Percentiles rank a stretch among this genome's conserved stretches.
Conservation (phyloP, 306 rosid species). For the Vigna mungo region DNA sequence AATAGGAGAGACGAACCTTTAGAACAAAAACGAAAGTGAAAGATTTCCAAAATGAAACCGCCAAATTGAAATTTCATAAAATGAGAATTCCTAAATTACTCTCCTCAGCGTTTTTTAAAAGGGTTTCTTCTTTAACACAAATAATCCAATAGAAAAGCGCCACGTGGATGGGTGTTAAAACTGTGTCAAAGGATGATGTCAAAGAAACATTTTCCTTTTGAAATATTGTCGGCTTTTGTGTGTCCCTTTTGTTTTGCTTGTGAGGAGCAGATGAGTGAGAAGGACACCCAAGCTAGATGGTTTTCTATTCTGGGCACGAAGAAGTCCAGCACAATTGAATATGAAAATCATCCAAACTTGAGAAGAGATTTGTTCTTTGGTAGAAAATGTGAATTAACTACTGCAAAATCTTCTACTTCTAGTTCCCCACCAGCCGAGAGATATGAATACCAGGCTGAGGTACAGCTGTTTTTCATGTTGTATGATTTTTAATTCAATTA, state of each 20-base stretch:
- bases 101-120: too few species aligned
- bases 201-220: too few species aligned
- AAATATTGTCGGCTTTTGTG: neutral
- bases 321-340: constrained; percentile 27
- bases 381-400: constrained; percentile 77
- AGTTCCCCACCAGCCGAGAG: constrained; percentile 64
- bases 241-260: neutral
- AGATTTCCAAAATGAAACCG: too few species aligned
- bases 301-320: constrained; percentile 60
- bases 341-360: constrained; percentile 41
- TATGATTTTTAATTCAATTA: neutral
- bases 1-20: too few species aligned
- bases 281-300: constrained; percentile 54
- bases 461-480: constrained; percentile 20
- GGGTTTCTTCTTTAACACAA: too few species aligned
- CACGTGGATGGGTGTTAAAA: too few species aligned
- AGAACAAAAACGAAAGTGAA: too few species aligned
- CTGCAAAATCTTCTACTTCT: constrained; percentile 76
- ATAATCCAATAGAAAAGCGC: too few species aligned
- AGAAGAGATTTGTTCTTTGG: constrained; percentile 50
- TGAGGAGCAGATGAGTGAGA: constrained; percentile 60
- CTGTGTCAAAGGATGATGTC: too few species aligned
- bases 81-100: too few species aligned
- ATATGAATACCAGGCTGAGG: constrained; percentile 97
- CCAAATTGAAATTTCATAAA: too few species aligned